Conservation (phyloP, 257 asterid species). For the Phtheirospermum japonicum region DNA sequence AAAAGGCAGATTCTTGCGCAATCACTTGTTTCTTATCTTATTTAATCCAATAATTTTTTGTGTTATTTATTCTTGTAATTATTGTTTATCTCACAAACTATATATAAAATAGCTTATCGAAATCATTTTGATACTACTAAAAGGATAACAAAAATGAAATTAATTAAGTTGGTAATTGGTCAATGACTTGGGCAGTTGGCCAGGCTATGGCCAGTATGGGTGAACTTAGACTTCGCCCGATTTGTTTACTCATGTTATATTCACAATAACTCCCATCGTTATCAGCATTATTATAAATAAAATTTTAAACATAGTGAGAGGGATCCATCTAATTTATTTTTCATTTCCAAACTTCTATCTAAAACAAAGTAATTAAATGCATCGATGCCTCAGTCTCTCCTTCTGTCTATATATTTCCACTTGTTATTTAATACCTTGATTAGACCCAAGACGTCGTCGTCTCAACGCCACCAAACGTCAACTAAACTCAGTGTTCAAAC, state of each 20-base stretch:
- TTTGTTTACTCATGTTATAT: not conserved
- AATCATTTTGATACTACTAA: not conserved
- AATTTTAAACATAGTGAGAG: constrained; percentile 17
- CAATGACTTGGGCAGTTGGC: constrained; percentile 39
- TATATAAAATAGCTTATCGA: no score
- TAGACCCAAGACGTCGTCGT: constrained; percentile 13
- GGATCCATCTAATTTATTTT: constrained; percentile 23
- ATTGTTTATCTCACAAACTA: no score
- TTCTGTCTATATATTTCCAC: constrained; percentile 17
- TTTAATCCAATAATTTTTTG: no score
- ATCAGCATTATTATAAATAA: constrained; percentile 14
- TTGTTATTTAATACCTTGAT: constrained; percentile 19
- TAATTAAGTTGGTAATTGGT: constrained; percentile 25
- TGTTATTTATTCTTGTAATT: no score
- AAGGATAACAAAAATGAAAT: not conserved
- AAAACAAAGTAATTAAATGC: constrained; percentile 27
- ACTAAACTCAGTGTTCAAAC: not conserved
- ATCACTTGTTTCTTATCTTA: no score
- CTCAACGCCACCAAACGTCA: constrained; percentile 19
- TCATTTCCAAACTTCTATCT: constrained; percentile 27
- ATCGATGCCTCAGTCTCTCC: constrained; percentile 12
- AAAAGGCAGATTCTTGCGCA: no score
- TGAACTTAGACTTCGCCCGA: constrained; percentile 27
- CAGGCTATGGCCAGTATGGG: not conserved
- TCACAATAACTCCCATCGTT: constrained; percentile 24